phyloP scores from a whole-genome alignment of 257 asterid species.

The Penstemon barbatus region DNA sequence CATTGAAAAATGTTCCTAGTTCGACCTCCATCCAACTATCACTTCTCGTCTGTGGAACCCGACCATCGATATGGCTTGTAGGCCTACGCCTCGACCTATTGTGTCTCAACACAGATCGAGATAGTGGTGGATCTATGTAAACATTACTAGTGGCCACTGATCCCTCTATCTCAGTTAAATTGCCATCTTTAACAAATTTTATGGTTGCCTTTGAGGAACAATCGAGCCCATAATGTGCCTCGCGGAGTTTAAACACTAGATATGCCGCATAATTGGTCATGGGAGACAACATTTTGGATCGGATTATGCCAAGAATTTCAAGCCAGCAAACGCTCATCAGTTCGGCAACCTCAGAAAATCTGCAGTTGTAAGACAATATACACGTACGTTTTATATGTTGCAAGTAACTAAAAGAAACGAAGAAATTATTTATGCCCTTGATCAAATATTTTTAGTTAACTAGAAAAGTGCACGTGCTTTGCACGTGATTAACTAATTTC shows the following conservation, averaged over 20 bases:
- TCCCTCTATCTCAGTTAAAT: background rate
- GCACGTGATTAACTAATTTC: no score
- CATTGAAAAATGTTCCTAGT: conserved; percentile 34
- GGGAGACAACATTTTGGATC: conserved; percentile 22
- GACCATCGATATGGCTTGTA: background rate
- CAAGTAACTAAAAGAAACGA: no score
- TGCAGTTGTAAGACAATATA: conserved; percentile 12
- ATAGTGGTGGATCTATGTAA: conserved; percentile 5
- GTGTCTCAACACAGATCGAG: no score
- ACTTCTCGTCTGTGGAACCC: conserved; percentile 5
- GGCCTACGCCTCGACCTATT: background rate
- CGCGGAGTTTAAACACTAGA: conserved; percentile 28
- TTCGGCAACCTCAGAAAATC: conserved; percentile 59
- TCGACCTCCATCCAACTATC: conserved; percentile 41
- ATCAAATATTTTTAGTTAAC: no score
- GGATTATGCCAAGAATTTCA: conserved; percentile 39
- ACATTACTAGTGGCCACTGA: background rate
- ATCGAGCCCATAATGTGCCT: conserved; percentile 20
- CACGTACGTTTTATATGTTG: no score
- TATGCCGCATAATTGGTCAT: conserved; percentile 33
- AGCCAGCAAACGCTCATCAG: conserved; percentile 44
- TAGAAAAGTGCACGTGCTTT: no score
- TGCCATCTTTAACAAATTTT: conserved; percentile 14
- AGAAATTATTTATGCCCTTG: no score
- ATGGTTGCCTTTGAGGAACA: conserved; percentile 27